phyloP scores from a whole-genome alignment of 441 rosid genomes.

The Erysimum cheiri region DNA sequence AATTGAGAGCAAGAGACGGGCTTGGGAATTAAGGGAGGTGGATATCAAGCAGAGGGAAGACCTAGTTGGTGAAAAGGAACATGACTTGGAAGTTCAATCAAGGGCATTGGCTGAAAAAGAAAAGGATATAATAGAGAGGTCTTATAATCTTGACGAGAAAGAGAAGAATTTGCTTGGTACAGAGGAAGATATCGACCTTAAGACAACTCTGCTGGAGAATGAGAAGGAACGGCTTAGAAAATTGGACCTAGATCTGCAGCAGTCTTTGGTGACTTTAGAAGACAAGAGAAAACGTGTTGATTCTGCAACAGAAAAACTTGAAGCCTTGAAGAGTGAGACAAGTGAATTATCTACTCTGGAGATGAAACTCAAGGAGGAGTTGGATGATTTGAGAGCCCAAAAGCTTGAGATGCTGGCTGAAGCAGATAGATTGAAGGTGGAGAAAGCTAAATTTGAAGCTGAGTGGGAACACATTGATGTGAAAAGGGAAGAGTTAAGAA shows the following conservation, averaged over 20 bases:
- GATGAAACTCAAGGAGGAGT: constrained; percentile 89
- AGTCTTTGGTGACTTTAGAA: constrained; percentile 67
- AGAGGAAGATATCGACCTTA: constrained; percentile 58
- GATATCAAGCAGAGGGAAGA: constrained; percentile 78
- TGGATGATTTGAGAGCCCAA: constrained; percentile 79
- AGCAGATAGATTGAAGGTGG: constrained; percentile 75
- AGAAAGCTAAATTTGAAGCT: constrained; percentile 86
- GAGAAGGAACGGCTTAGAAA: constrained; percentile 67
- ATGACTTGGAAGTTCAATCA: constrained; percentile 73
- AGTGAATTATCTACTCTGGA: constrained; percentile 70
- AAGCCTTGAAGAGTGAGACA: constrained; percentile 76
- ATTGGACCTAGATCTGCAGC: constrained; percentile 65
- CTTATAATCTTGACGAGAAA: constrained; percentile 58
- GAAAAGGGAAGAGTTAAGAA: constrained; percentile 76
- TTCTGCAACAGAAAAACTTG: constrained; percentile 67
- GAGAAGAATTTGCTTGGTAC: constrained; percentile 56
- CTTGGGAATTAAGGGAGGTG: constrained; percentile 89
- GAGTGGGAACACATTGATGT: constrained; percentile 98
- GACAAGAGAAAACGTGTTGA: constrained; percentile 70
- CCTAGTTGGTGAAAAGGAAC: constrained; percentile 67
- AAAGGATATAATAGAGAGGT: constrained; percentile 68
- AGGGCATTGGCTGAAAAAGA: constrained; percentile 69
- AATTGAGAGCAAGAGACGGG: constrained; percentile 81
- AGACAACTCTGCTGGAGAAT: constrained; percentile 51
- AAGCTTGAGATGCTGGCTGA: constrained; percentile 77